Conservation (phyloP, 208 protist species). For the Leishmania aethiopica region DNA sequence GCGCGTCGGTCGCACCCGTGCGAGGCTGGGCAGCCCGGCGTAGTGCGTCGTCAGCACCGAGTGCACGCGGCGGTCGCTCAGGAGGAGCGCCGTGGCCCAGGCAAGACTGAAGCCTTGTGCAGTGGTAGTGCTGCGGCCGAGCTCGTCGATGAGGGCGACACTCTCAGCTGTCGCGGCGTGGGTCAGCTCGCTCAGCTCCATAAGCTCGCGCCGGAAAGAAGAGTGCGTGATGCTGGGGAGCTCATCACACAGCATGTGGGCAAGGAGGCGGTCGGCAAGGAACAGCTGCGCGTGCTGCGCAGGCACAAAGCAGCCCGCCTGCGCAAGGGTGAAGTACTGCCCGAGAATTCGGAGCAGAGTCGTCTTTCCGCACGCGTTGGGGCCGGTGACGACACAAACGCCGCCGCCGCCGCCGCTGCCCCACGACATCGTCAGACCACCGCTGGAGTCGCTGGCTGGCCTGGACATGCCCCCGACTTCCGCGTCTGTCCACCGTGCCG, state of each 20-base stretch:
- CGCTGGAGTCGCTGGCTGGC: not conserved
- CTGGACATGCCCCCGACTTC: not conserved
- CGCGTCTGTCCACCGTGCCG: not conserved
- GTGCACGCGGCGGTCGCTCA: slow-evolving; percentile 39
- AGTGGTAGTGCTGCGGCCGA: slow-evolving; percentile 96
- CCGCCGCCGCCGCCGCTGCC: slow-evolving; percentile 26
- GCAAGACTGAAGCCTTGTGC: slow-evolving; percentile 96
- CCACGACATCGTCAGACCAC: slow-evolving; percentile 31
- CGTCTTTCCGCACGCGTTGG: slow-evolving; percentile 95
- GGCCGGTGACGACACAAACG: slow-evolving; percentile 89
- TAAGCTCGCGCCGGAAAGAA: slow-evolving; percentile 71
- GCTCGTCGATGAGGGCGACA: slow-evolving; percentile 98
- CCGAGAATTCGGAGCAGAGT: slow-evolving; percentile 92
- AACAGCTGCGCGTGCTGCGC: slow-evolving; percentile 55
- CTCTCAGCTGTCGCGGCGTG: slow-evolving; percentile 86
- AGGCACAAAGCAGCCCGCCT: slow-evolving; percentile 94
- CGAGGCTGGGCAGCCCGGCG: slow-evolving; percentile 30
- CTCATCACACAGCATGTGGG: slow-evolving; percentile 85
- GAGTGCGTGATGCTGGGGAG: slow-evolving; percentile 62
- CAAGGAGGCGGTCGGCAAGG: slow-evolving; percentile 70
- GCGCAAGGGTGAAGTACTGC: slow-evolving; percentile 89
- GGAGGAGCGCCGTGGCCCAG: slow-evolving; percentile 89
- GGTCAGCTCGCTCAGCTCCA: slow-evolving; percentile 77
- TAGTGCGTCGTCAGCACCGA: slow-evolving; percentile 61
- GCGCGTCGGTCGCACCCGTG: slow-evolving; percentile 14